Conservation (phyloP, 2,329 filamentous ascomycete species). For the Cordyceps tenuipes region DNA sequence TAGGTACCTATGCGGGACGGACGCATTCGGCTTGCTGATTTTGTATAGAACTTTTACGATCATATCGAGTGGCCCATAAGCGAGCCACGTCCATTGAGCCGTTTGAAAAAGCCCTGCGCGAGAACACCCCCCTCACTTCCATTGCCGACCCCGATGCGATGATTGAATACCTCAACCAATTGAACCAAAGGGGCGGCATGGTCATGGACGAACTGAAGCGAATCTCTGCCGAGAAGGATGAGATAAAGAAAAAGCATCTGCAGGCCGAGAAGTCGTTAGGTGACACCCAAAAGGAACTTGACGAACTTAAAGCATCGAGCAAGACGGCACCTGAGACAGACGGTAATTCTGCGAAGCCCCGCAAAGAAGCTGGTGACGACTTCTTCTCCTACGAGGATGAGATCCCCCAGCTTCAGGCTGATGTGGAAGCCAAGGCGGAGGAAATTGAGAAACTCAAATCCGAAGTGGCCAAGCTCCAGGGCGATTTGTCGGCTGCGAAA, state of each 20-base stretch:
- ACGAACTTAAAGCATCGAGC: conserved; percentile 45
- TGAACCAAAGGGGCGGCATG: conserved; percentile 83
- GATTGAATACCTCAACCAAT: conserved; percentile 81
- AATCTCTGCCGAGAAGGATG: conserved; percentile 73
- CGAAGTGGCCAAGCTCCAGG: conserved; percentile 59
- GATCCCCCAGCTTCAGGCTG: conserved; percentile 68
- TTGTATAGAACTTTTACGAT: conserved; percentile 68
- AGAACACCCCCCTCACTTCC: conserved; percentile 84
- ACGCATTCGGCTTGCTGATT: conserved; percentile 5
- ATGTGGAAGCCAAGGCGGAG: conserved; percentile 60
- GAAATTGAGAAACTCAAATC: conserved; percentile 63
- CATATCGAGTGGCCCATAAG: conserved; percentile 85
- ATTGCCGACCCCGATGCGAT: conserved; percentile 79
- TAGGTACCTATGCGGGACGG: conserved; percentile 28
- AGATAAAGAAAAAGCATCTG: conserved; percentile 68
- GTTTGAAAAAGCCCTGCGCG: conserved; percentile 83
- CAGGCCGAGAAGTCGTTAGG: conserved; percentile 56
- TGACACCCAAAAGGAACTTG: conserved; percentile 55
- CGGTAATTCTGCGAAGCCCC: not conserved
- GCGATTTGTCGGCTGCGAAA: conserved; percentile 61
- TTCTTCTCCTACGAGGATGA: conserved; percentile 93
- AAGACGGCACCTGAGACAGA: conserved; percentile 19
- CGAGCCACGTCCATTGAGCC: conserved; percentile 82
- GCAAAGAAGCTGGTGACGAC: conserved; percentile 48
- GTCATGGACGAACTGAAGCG: conserved; percentile 88